Evolutionary conservation across 805 yeast genomes (phyloP), one percentile per base, ranked within the genome.

Genomic region (Tetrapisispora pingtungensis): DNA sequence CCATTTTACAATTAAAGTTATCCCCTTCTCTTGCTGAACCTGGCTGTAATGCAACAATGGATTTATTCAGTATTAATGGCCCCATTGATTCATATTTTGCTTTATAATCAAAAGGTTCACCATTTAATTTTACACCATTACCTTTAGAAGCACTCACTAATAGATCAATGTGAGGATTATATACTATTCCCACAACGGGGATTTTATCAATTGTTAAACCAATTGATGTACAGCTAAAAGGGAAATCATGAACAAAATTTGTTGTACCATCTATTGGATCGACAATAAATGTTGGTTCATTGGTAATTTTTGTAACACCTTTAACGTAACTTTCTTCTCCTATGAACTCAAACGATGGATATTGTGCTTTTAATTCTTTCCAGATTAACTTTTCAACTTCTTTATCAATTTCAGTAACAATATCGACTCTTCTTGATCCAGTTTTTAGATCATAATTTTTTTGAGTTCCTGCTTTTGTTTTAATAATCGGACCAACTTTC

Each of bases 1-100:
- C 64, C 47, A 70, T 74, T 18, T 90, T 72, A 45, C 78, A 71
- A 93, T 95, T 85, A 55, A 93, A 88, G 50, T 85, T 81, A 35
- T 77, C 71, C 5, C 96, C 97, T 0, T 95, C 95, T 38, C 85
- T 75, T 15, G 93, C 86, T 62, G 97, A 89, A 40, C 93, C 70
- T 42, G 85, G 77, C 59, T 90, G 97, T 42, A 89, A 71, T 59
- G 93, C 97, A 27, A 90, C 94, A 48, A 83, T 82, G 1, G 95
- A 83, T 57, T 95, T 73, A 55, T 90, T 75, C 44, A 90, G 77
- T 0, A 94, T 81, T 59, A 90, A 84, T 55, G 93, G 96, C 30
- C 89, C 80, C 56, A 88, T 71, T 51, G 95, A 66, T 10, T 81
- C 70, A 12, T 87, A 76, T 48, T 86, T 68, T 22, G 78, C 70